Conservation (phyloP, 768 basidiomycete species). For the Lactifluus volemus region DNA sequence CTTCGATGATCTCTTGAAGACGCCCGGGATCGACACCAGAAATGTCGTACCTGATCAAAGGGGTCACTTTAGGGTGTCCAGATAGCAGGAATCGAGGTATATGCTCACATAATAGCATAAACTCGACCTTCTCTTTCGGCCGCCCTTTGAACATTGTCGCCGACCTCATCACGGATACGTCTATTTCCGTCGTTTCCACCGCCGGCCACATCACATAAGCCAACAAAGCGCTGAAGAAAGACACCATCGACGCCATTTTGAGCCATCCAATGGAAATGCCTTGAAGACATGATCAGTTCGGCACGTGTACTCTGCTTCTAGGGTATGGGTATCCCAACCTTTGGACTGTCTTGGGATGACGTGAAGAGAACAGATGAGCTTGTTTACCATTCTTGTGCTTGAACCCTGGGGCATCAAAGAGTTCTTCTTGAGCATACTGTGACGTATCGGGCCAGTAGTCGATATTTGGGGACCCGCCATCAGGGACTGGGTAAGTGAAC, state of each 20-base stretch:
- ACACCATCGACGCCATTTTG: conserved; percentile 71
- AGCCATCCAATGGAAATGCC: conserved; percentile 83
- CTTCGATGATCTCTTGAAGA: conserved; percentile 55
- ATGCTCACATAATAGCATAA: conserved; percentile 72
- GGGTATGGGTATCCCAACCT: conserved; percentile 26
- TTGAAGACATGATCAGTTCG: neutral
- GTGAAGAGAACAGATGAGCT: conserved; percentile 68
- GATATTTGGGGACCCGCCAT: conserved; percentile 61
- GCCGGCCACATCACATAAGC: conserved; percentile 51
- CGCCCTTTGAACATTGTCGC: conserved; percentile 61
- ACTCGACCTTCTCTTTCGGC: conserved; percentile 76
- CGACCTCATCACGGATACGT: conserved; percentile 63
- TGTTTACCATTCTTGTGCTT: conserved; percentile 47
- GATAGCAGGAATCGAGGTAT: neutral
- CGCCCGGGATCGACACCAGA: conserved; percentile 65
- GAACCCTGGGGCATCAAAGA: conserved; percentile 62
- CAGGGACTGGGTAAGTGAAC: conserved; percentile 59
- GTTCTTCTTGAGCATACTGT: conserved; percentile 58
- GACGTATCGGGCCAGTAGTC: conserved; percentile 80
- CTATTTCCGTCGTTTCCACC: conserved; percentile 45
- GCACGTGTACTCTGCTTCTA: conserved; percentile 13
- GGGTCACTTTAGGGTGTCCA: neutral
- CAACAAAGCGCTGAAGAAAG: conserved; percentile 71
- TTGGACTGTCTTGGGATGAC: conserved; percentile 65
- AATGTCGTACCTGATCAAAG: conserved; percentile 62